These are phyloP conservation scores for Cucurbitaria berberidis DNA, from an alignment of 2,329 filamentous ascomycete species.

Conservation along the genomic window DNA sequence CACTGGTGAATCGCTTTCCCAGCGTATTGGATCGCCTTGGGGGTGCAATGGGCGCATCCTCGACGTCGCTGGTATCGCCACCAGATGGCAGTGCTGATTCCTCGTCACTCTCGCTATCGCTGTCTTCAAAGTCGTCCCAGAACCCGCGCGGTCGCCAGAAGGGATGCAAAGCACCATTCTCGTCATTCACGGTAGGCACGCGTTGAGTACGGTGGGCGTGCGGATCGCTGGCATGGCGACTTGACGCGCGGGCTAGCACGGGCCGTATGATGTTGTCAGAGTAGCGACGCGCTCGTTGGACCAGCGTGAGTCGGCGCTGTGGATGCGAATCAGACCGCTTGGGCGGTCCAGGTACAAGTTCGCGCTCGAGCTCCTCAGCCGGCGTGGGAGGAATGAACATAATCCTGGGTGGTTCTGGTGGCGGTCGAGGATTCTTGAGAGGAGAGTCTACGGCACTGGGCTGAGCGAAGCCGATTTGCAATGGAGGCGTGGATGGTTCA, in stretches of 20 bases:
- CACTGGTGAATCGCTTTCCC: slow-evolving; percentile 40
- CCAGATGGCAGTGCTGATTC: slow-evolving; percentile 51
- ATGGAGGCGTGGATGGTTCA: slow-evolving; percentile 47
- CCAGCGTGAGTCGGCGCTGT: slow-evolving; percentile 49
- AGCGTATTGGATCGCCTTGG: slow-evolving; percentile 30
- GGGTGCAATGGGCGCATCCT: slow-evolving; percentile 24
- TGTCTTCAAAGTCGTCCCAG: slow-evolving; percentile 63
- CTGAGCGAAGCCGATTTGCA: slow-evolving; percentile 33
- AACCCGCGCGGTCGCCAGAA: slow-evolving; percentile 70
- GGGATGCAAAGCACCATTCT: slow-evolving; percentile 60
- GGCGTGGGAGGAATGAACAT: slow-evolving; percentile 64
- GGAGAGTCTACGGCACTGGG: slow-evolving; percentile 59
- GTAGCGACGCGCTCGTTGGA: slow-evolving; percentile 54
- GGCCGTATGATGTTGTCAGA: slow-evolving; percentile 54
- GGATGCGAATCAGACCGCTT: slow-evolving; percentile 44
- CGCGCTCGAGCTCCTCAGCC: slow-evolving; percentile 52
- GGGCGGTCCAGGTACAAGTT: slow-evolving; percentile 43
- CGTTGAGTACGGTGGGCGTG: slow-evolving; percentile 25
- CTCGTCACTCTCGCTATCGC: slow-evolving; percentile 45
- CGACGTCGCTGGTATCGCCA: slow-evolving; percentile 55
- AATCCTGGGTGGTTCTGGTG: slow-evolving; percentile 63
- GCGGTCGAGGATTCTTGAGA: slow-evolving; percentile 63
- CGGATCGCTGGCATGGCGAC: slow-evolving; percentile 29
- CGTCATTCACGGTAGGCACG: slow-evolving; percentile 39
- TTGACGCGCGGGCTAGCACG: slow-evolving; percentile 43